Evolutionary conservation across 2,329 filamentous ascomycete genomes (phyloP), one percentile per base, ranked within the genome.

Genomic region (Aspergillus vadensis): DNA sequence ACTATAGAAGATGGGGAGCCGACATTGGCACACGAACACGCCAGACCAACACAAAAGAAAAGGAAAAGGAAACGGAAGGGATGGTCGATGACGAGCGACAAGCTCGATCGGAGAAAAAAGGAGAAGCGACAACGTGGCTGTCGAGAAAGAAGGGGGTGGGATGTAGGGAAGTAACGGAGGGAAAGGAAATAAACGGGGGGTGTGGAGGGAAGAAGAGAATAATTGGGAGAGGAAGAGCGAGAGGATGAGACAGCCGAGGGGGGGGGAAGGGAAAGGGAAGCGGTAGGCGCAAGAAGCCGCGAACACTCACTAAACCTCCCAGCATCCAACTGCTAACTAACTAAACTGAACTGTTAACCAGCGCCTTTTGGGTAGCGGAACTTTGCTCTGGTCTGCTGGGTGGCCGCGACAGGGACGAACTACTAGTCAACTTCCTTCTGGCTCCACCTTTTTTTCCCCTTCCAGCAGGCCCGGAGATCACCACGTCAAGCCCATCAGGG

Each of bases 41-140:
- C 65, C 65, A 67, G 65, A 69, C 66, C 68, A 70, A 67, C 67
- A 69, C 65, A 67, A 67, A 67, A 63, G 64, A 66, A 66, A 69
- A 49, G 38, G 43, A 41, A 63, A 63, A 64, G 49, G 52, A 63
- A 60, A 57, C 41, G 41, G 62, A 63, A 68, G 62, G 60, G 65
- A 62, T 57, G 55, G 61, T 55, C 60, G 58, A 58, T 54, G 62
- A 64, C 64, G 65, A 67, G 64, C 64, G 44, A 62, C 53, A 60
- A 57, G 65, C 64, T 65, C 64, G 64, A 55, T 63, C 58, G 60
- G 59, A 59, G 61, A 56, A 58, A 53, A 57, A 50, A 58, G 60
- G 48, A 58, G 57, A 59, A 56, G 56, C 23, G 43, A 59, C 48
- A 50, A 59, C 49, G 43, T 41, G 44, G 38, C 48, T 51, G 52